These are phyloP conservation scores for Myxozyma sirexii DNA, from an alignment of 805 yeast species.

Conservation along the genomic window DNA sequence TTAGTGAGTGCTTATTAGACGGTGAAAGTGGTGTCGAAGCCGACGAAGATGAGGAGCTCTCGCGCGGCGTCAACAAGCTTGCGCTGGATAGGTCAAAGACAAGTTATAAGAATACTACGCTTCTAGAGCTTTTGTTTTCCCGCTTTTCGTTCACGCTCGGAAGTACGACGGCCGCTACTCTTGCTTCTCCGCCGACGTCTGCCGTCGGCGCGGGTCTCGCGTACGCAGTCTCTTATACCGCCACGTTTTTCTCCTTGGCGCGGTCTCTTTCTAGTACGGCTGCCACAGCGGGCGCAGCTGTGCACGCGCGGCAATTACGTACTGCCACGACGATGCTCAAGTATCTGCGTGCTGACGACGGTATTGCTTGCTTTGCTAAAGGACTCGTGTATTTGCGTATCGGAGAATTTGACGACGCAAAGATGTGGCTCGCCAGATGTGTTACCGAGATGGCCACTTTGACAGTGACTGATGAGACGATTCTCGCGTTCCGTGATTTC, in stretches of 20 bases:
- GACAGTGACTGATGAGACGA: slow-evolving; percentile 1
- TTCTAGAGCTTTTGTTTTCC: slow-evolving; percentile 11
- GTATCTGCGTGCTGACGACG: slow-evolving; percentile 11
- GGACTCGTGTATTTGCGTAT: slow-evolving; percentile 19
- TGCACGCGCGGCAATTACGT: background rate
- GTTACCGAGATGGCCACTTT: slow-evolving; percentile 4
- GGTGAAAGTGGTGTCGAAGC: background rate
- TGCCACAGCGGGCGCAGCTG: slow-evolving; percentile 16
- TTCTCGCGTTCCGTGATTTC: slow-evolving; percentile 6
- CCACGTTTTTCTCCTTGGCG: slow-evolving; percentile 12
- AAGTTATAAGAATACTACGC: background rate
- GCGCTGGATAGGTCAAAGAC: background rate
- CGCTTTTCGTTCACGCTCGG: slow-evolving; percentile 13
- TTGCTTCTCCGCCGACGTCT: slow-evolving; percentile 5
- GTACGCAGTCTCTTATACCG: slow-evolving; percentile 16
- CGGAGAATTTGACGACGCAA: slow-evolving; percentile 8
- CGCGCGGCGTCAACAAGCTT: background rate
- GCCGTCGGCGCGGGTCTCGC: slow-evolving; percentile 16
- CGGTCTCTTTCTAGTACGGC: slow-evolving; percentile 8
- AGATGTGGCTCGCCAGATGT: slow-evolving; percentile 3
- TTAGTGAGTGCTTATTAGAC: slow-evolving; percentile 3
- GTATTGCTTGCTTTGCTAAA: slow-evolving; percentile 15
- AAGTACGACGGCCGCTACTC: slow-evolving; percentile 9
- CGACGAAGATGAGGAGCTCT: background rate
- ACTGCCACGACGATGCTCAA: slow-evolving; percentile 1